Base-by-base conservation (phyloP, 164 flowering plant species). In the Magnolia officinalis region DNA sequence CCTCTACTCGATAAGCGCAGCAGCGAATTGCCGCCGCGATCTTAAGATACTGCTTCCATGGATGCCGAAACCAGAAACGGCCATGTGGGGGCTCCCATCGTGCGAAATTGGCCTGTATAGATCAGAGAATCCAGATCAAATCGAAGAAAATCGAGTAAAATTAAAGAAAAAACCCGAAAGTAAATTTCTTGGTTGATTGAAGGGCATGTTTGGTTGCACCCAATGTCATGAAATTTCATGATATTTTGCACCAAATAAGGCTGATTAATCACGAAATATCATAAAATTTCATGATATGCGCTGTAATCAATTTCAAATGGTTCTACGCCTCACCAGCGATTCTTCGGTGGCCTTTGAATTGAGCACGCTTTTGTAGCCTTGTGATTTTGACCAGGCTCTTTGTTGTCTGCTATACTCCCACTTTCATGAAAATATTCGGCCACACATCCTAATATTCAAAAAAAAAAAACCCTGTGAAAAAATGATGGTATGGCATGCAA, bases 71-170 rank as follows among this genome's bases (percentile, higher is more conserved):
- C 13, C 75, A 81, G 86, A 92, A 94, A 11, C 58, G 75, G 21
- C 97, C 95, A 79, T 92, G 98, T 18, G 89, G 85, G 19, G 98
- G 97, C 76, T 94, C 98, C 96, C 96, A 94, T 84, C 85, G 87
- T 0, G 97, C 96, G 64, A 92, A 88, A 78, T 88, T 94, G 18
- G 89, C 95, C 98, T 92, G 78, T 55, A 11, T 18, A 71, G 63
- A 50, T 9, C 1, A 2, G 1, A 10, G 9, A 1, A 9, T 45
- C n/a, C 13, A 8, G n/a, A 13, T 64, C 24, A 64, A 64, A 16
- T 19, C 31, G 18, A 29, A 0, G 20, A 6, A 68, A 4, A 0
- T 24, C 6, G 18, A 31, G n/a, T 9, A 16, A 8, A 65, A 9
- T 10, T 18, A 68, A 68, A 59, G 31, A 8, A 6, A 6, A 8